Evolutionary conservation across 2,329 filamentous ascomycete species (phyloP), one percentile per base, ranked within the genome.

Genomic region (Colletotrichum horii): DNA sequence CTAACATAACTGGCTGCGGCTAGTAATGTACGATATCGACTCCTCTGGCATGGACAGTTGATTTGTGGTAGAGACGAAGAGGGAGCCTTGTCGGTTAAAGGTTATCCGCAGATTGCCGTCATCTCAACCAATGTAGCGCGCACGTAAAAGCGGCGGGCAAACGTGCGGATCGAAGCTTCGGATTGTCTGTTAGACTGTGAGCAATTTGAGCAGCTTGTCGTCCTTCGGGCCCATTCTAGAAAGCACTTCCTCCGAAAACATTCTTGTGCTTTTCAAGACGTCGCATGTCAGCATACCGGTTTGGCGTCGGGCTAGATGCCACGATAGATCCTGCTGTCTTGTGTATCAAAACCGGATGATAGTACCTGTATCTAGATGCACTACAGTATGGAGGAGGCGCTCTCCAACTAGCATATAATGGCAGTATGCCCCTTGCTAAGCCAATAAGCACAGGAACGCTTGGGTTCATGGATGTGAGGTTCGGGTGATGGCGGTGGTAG

Each of bases 401-500:
- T 43, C 36, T 43, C 36, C 36, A 43, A 16, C 8, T 43, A 16
- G 36, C 36, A 11, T 19, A 43, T 19, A 19, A 43, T 43, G 36
- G 22, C 22, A 36, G 30, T 12, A 38, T 62, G 60, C 66, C 22
- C 55, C 36, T 24, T 43, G 30, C 22, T 55, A 32, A 11, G 58
- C 38, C 15, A 48, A 70, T 14, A 19, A 24, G 19, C 28, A 24
- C 30, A 32, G 65, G 8, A 34, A 34, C n/a, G 32, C 34, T 55
- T 48, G 55, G 56, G 43, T 66, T 70, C 58, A 74, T 70, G 74
- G 74, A 74, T 76, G 74, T 65, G 65, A 74, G 58, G 60, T 74
- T 66, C 66, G 74, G 71, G 65, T 74, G 70, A 61, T 55, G 64
- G 64, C 34, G 26, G 64, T 68, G 60, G 52, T 65, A 68, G 60